Conservation (phyloP, 2,329 filamentous ascomycete genomes). For the Fusarium nisikadoi region DNA sequence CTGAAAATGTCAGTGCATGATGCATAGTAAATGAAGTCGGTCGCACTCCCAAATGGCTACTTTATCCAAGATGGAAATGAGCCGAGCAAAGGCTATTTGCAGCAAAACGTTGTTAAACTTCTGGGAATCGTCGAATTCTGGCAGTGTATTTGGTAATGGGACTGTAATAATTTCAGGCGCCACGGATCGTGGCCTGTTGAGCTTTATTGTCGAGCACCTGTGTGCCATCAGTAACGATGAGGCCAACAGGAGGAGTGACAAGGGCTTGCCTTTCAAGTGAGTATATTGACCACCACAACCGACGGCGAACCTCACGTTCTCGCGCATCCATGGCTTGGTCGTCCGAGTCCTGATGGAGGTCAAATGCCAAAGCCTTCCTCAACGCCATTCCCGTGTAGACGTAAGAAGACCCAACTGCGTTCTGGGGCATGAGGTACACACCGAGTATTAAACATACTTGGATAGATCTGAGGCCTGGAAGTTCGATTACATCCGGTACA, state of each 20-base stretch:
- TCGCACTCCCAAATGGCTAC: not conserved
- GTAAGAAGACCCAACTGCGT: not conserved
- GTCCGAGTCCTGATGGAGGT: not conserved
- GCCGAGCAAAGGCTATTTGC: not conserved
- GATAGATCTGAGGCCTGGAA: not conserved
- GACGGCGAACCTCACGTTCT: not conserved
- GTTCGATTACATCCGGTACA: not conserved
- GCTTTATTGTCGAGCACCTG: not conserved
- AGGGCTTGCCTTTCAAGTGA: not conserved
- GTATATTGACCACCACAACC: not conserved
- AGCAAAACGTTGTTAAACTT: not conserved
- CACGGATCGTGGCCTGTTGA: not conserved
- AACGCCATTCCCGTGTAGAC: not conserved
- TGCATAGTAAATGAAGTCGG: no score
- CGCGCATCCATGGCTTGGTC: not conserved
- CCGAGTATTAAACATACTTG: not conserved
- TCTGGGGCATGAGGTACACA: not conserved
- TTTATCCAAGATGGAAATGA: not conserved
- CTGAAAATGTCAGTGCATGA: not conserved
- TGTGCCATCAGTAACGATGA: not conserved
- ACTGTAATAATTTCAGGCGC: not conserved
- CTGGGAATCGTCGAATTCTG: not conserved
- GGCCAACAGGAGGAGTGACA: fast-evolving
- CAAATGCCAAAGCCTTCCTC: not conserved
- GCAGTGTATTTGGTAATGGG: not conserved